phyloP scores from a whole-genome alignment of 139 green algal genomes.

The Coelastrella sp. region DNA sequence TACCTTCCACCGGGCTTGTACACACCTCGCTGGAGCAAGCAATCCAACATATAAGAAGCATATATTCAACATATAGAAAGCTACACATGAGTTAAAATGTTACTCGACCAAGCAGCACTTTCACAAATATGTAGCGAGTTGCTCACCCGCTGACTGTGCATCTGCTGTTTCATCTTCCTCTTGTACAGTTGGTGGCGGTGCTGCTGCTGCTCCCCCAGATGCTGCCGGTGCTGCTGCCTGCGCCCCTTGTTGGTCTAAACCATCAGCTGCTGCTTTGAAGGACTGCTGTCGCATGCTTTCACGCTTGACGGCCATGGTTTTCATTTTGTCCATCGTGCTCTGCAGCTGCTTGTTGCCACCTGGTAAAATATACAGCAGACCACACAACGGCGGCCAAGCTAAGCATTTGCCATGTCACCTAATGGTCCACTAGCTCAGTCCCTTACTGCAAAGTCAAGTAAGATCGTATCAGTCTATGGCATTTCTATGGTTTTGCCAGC shows the following conservation, averaged over 20 bases:
- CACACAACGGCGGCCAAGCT: too few relatives aligned
- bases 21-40: too few relatives aligned
- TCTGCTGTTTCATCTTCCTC: not conserved
- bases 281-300: slow-evolving; percentile 64
- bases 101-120: too few relatives aligned
- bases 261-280: slow-evolving; percentile 46
- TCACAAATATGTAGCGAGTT: too few relatives aligned
- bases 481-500: too few relatives aligned
- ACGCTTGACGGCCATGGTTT: slow-evolving; percentile 70
- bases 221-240: not conserved
- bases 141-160: not conserved
- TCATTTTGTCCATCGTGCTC: slow-evolving; percentile 68
- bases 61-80: too few relatives aligned
- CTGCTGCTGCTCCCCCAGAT: slow-evolving; percentile 7
- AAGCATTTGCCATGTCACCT: too few relatives aligned
- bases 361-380: not conserved
- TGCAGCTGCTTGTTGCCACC: slow-evolving; percentile 64
- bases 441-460: too few relatives aligned
- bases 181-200: not conserved
- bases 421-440: too few relatives aligned
- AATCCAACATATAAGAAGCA: not conserved
- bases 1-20: too few relatives aligned
- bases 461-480: too few relatives aligned
- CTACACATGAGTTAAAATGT: too few relatives aligned
- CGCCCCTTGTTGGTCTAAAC: not conserved